phyloP scores from a whole-genome alignment of 169 alveolate species.

The Plasmodium adleri region DNA sequence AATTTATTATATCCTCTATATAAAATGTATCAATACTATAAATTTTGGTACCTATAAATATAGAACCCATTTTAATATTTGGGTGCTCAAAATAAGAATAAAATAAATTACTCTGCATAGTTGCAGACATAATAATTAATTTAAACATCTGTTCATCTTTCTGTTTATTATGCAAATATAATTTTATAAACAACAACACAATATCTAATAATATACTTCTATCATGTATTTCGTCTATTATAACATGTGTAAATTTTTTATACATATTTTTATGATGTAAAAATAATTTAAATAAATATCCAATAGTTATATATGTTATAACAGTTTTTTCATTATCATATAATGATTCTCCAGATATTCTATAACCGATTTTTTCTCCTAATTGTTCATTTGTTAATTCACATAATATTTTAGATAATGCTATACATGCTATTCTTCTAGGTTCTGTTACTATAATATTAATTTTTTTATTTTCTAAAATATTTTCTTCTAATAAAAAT shows the following conservation, averaged over 20 bases:
- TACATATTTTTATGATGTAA: slow-evolving; percentile 81
- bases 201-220: slow-evolving; percentile 91
- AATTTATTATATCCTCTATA: slow-evolving; percentile 31
- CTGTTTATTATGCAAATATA: slow-evolving; percentile 28
- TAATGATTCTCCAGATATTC: slow-evolving; percentile 87
- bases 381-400: slow-evolving; percentile 82
- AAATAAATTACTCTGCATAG: slow-evolving; percentile 89
- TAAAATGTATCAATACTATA: slow-evolving; percentile 34
- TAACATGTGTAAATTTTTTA: slow-evolving; percentile 84
- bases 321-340: slow-evolving; percentile 82
- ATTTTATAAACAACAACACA: slow-evolving; percentile 35
- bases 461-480: slow-evolving; percentile 57
- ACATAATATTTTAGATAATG: slow-evolving; percentile 88
- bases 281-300: slow-evolving; percentile 91
- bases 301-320: slow-evolving; percentile 91
- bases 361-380: slow-evolving; percentile 90
- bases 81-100: slow-evolving; percentile 82
- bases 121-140: slow-evolving; percentile 92
- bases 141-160: slow-evolving; percentile 77
- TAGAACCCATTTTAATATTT: slow-evolving; percentile 15
- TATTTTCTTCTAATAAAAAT: slow-evolving; percentile 53
- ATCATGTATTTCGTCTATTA: slow-evolving; percentile 95
- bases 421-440: slow-evolving; percentile 90
- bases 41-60: slow-evolving; percentile 43
- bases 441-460: slow-evolving; percentile 88